Evolutionary conservation across 2,329 filamentous ascomycete genomes (phyloP).

Genomic region (Penicillium occitanis): DNA sequence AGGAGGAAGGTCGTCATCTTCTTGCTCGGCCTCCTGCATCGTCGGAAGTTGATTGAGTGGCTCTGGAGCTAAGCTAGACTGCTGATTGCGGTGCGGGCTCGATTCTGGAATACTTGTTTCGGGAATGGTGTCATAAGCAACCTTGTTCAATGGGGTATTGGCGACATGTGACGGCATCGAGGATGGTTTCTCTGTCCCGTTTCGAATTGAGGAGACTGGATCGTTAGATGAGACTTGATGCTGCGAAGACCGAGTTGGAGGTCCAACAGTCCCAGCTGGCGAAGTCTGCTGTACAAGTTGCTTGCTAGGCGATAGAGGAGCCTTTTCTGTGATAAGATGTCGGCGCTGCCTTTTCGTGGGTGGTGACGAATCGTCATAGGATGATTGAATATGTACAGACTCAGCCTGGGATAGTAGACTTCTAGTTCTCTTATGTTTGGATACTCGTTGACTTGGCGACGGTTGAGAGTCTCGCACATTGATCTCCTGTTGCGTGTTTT

Average conservation of each 20-base stretch:
- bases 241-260: slow-evolving; percentile 28
- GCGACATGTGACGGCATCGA: slow-evolving; percentile 42
- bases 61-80: background rate
- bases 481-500: slow-evolving; percentile 33
- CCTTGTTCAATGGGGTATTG: slow-evolving; percentile 39
- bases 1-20: slow-evolving; percentile 42
- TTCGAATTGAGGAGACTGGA: slow-evolving; percentile 1
- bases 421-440: slow-evolving; percentile 15
- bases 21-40: slow-evolving; percentile 30
- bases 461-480: slow-evolving; percentile 41
- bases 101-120: slow-evolving; percentile 42
- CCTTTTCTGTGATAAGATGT: background rate
- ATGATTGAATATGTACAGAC: slow-evolving; percentile 16
- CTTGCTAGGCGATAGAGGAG: slow-evolving; percentile 18
- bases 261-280: slow-evolving; percentile 24
- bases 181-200: slow-evolving; percentile 32
- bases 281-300: slow-evolving; percentile 5
- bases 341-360: slow-evolving; percentile 18
- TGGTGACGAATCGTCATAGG: slow-evolving; percentile 12
- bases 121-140: slow-evolving; percentile 30
- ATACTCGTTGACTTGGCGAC: slow-evolving; percentile 27
- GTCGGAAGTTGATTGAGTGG: slow-evolving; percentile 2
- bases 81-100: slow-evolving; percentile 30
- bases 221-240: background rate
- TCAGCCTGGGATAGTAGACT: slow-evolving; percentile 13